Percentiles rank a stretch among this genome's conserved stretches.
Conservation (phyloP, 192 early-diverging fungal genomes). For the Dissophora ornata region DNA sequence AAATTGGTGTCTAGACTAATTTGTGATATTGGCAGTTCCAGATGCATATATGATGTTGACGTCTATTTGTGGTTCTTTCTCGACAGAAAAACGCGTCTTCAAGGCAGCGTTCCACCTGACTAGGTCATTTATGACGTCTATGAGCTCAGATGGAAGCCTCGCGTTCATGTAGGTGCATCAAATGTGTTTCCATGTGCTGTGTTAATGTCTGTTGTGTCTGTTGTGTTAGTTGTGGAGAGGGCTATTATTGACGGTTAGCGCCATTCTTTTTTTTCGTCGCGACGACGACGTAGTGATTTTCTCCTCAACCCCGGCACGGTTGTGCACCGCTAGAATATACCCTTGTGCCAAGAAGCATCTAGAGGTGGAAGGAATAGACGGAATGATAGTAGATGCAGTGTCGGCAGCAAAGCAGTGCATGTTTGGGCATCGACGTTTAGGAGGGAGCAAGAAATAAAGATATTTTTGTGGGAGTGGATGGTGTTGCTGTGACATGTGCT, state of each 20-base stretch:
- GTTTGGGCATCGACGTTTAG: too few species aligned
- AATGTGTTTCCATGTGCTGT: too few species aligned
- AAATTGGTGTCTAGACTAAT: not conserved
- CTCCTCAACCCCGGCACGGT: slow-evolving; percentile 22
- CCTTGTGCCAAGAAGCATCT: too few species aligned
- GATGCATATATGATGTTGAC: too few species aligned
- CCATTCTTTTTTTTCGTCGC: not conserved
- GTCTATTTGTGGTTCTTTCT: too few species aligned
- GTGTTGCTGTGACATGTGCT: too few species aligned
- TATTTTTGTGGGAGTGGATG: too few species aligned
- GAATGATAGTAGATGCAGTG: not conserved
- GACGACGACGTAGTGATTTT: slow-evolving; percentile 12
- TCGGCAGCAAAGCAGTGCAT: too few species aligned
- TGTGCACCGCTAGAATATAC: slow-evolving; percentile 17
- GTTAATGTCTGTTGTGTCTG: too few species aligned
- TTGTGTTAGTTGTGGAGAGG: not conserved
- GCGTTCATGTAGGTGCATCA: slow-evolving; percentile 30
- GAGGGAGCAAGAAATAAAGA: too few species aligned
- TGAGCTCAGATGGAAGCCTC: slow-evolving; percentile 35
- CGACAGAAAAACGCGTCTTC: slow-evolving; percentile 40
- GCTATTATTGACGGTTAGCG: not conserved
- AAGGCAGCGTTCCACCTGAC: slow-evolving; percentile 46
- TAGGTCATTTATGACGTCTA: slow-evolving; percentile 33
- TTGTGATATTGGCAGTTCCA: too few species aligned
- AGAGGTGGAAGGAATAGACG: too few species aligned